These are phyloP conservation scores for Beauveria caledonica DNA, from an alignment of 2,329 filamentous ascomycete genomes.

Conservation along the genomic window DNA sequence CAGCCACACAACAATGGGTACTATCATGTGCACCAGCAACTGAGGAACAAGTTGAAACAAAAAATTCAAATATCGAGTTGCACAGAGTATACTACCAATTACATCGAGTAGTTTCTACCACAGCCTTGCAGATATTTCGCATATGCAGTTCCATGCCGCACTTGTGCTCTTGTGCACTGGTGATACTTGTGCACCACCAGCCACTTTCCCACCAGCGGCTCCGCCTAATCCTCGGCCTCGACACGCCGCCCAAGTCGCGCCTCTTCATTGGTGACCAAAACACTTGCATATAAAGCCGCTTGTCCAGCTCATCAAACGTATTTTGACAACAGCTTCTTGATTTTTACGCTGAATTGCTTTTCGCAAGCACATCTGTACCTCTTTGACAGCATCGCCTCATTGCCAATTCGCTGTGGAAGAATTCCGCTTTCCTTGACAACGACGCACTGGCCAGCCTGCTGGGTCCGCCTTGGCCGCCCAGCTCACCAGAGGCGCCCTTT, in stretches of 20 bases:
- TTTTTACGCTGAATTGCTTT: not conserved
- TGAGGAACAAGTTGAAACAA: not conserved
- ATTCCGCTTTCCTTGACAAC: not conserved
- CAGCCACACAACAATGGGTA: not conserved
- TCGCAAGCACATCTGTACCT: not conserved
- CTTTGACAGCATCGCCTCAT: not conserved
- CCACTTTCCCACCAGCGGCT: not conserved
- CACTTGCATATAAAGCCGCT: not conserved
- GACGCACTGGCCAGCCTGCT: not conserved
- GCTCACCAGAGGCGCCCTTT: conserved; percentile 20
- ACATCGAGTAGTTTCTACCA: not conserved
- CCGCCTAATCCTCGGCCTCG: conserved; percentile 16
- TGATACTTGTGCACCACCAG: not conserved
- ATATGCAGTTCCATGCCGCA: not conserved
- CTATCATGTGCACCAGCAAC: not conserved
- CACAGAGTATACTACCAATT: not conserved
- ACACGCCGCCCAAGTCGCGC: conserved; percentile 13
- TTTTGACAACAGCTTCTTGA: not conserved
- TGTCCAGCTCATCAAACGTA: not conserved
- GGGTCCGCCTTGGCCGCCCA: conserved; percentile 4
- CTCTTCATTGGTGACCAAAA: conserved; percentile 11
- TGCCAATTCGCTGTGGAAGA: not conserved
- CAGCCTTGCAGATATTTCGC: not conserved
- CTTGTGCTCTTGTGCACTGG: not conserved
- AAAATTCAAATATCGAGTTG: not conserved